Evolutionary conservation across 2,329 filamentous ascomycete genomes (phyloP).

Genomic region (Purpureocillium lavendulum): DNA sequence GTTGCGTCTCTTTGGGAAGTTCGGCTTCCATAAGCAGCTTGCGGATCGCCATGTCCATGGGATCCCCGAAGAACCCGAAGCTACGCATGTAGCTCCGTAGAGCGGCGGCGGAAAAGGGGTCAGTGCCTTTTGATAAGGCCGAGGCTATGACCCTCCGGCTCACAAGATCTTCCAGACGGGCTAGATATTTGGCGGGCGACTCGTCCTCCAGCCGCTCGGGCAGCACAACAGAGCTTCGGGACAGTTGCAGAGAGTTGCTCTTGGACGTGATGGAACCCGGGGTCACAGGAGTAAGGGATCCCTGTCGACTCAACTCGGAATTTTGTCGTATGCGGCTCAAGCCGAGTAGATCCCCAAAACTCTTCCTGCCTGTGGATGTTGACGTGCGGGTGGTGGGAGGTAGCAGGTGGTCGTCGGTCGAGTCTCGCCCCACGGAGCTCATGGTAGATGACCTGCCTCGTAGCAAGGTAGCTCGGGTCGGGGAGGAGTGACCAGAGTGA

Average conservation of each 20-base stretch:
- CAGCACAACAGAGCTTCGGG: slow-evolving; percentile 60
- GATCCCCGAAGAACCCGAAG: slow-evolving; percentile 92
- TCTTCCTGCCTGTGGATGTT: slow-evolving; percentile 84
- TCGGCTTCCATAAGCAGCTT: slow-evolving; percentile 96
- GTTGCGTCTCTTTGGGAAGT: slow-evolving; percentile 92
- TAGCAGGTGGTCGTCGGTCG: slow-evolving; percentile 60
- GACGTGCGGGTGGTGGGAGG: slow-evolving; percentile 68
- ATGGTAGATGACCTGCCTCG: slow-evolving; percentile 83
- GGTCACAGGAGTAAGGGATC: slow-evolving; percentile 59
- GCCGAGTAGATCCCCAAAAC: slow-evolving; percentile 82
- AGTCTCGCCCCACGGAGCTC: slow-evolving; percentile 69
- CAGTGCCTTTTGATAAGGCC: slow-evolving; percentile 75
- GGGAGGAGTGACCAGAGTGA: slow-evolving; percentile 59
- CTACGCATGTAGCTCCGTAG: slow-evolving; percentile 91
- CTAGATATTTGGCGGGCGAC: slow-evolving; percentile 81
- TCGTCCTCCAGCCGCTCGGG: slow-evolving; percentile 82
- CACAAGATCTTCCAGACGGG: slow-evolving; percentile 71
- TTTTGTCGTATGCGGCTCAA: slow-evolving; percentile 73
- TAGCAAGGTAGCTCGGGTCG: slow-evolving; percentile 50
- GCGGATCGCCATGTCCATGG: slow-evolving; percentile 94
- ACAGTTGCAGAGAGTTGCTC: slow-evolving; percentile 72
- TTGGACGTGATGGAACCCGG: slow-evolving; percentile 67
- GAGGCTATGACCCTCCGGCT: slow-evolving; percentile 78
- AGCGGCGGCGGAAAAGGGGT: slow-evolving; percentile 75
- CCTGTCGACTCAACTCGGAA: slow-evolving; percentile 64